Evolutionary conservation across 805 yeast species (phyloP).

Genomic region (Candida nanaspora): DNA sequence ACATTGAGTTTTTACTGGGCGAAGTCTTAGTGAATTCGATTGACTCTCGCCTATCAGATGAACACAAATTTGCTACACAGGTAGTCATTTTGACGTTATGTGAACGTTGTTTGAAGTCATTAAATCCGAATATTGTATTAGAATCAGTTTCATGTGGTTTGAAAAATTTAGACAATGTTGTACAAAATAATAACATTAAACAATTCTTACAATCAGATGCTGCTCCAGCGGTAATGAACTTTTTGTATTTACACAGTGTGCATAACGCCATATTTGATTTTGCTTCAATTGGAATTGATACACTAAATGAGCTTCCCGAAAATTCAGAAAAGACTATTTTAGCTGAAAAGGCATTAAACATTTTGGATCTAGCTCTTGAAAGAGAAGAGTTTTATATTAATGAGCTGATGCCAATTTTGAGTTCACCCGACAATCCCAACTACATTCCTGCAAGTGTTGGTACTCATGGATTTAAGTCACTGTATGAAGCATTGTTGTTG

Average conservation of each 20-base stretch:
- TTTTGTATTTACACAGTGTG: constrained; percentile 52
- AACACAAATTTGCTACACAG: constrained; percentile 42
- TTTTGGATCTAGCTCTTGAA: constrained; percentile 39
- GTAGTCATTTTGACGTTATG: constrained; percentile 45
- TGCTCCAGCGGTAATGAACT: constrained; percentile 56
- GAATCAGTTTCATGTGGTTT: constrained; percentile 40
- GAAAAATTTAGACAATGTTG: constrained; percentile 40
- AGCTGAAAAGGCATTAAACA: constrained; percentile 34
- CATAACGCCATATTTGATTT: constrained; percentile 50
- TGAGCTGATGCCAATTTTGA: constrained; percentile 43
- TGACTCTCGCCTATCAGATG: constrained; percentile 27
- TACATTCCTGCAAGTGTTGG: constrained; percentile 39
- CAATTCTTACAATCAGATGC: constrained; percentile 61
- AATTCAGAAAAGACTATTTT: constrained; percentile 27
- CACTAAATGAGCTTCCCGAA: constrained; percentile 31
- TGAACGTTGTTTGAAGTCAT: constrained; percentile 37
- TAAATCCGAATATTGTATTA: constrained; percentile 45
- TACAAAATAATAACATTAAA: constrained; percentile 35
- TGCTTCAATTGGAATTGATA: constrained; percentile 54
- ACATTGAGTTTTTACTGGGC: constrained; percentile 62
- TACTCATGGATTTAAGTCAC: constrained; percentile 54
- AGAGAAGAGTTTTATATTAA: constrained; percentile 56
- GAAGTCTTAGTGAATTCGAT: constrained; percentile 56
- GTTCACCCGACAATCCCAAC: constrained; percentile 30
- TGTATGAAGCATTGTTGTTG: constrained; percentile 65